These are phyloP conservation scores for Sarocladiaceae sp. DNA, from an alignment of 2,329 filamentous ascomycete genomes.

Conservation along the genomic window DNA sequence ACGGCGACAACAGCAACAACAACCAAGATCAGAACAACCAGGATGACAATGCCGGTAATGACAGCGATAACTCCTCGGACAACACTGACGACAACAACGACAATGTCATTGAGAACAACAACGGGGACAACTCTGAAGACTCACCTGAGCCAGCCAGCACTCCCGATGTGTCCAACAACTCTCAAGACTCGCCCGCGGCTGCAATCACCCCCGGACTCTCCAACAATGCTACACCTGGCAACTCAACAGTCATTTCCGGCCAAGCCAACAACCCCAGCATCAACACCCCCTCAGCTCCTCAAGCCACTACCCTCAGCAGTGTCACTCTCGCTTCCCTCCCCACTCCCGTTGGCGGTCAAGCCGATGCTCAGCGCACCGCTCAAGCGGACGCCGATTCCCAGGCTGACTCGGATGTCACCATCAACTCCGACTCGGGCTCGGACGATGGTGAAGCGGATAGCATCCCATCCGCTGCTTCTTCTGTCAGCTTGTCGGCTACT, in stretches of 20 bases:
- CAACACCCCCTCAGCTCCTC: background rate
- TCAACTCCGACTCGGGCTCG: background rate
- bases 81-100: background rate
- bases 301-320: background rate
- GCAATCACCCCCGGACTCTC: no score
- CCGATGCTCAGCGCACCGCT: background rate
- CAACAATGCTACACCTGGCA: no score
- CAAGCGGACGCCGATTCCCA: background rate
- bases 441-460: background rate
- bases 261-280: background rate
- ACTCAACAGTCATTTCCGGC: no score
- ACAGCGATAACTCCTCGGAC: background rate
- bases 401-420: background rate
- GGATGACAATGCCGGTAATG: background rate
- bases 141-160: no score
- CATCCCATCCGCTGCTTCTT: conserved; percentile 1
- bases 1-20: background rate
- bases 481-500: background rate
- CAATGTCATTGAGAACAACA: background rate
- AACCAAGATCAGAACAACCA: background rate
- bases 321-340: conserved; percentile 3
- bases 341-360: background rate
- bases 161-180: background rate
- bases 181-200: background rate
- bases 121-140: background rate